Base-by-base conservation (phyloP, 116 monocot genomes). In the Dioscorea cayenensis region DNA sequence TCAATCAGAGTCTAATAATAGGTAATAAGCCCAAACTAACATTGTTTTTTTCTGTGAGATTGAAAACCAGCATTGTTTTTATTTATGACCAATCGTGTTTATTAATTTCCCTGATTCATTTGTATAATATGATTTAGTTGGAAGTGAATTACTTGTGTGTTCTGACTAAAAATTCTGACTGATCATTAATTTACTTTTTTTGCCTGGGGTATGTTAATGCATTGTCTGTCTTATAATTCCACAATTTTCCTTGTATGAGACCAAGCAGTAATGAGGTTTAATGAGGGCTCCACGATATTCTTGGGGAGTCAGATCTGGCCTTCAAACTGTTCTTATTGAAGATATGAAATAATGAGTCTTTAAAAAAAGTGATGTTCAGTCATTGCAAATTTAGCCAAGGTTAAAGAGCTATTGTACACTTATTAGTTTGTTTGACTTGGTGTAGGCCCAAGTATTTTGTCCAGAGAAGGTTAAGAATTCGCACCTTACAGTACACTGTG, bases 381-480 rank as follows among this genome's bases (percentile, higher is more conserved):
- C 36, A 36, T 32, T n/a, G 14, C 66, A 28, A 28, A 13, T 29
- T 2, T 13, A n/a, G 28, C 29, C 7, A 3, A 36, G 2, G 37
- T 66, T 66, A 10, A 55, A 18, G 55, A 43, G 55, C n/a, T 19
- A n/a, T 14, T 55, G 5, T 55, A 55, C 55, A 55, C 55, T 16
- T 43, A 12, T 43, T 43, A 5, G n/a, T 55, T 36, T 37, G 6
- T 36, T 66, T n/a, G 36, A 66, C 36, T n/a, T 66, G 28, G 19
- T 23, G 74, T 82, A 92, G 92, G 69, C 62, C 73, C 27, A 90
- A 70, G 69, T 87, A 84, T 76, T 79, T 67, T 20, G 51, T 96
- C 50, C 65, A 84, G 73, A 96, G 96, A 76, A 77, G 88, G 19
- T 75, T 96, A 77, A 81, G 96, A 72, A 84, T 96, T 50, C 83